A percentile compares a stretch with the other conserved stretches of the same genome.
These are phyloP conservation scores for Cymbopogon flexuosus DNA, from an alignment of 202 grass and related monocot genomes.

Conservation along the genomic window DNA sequence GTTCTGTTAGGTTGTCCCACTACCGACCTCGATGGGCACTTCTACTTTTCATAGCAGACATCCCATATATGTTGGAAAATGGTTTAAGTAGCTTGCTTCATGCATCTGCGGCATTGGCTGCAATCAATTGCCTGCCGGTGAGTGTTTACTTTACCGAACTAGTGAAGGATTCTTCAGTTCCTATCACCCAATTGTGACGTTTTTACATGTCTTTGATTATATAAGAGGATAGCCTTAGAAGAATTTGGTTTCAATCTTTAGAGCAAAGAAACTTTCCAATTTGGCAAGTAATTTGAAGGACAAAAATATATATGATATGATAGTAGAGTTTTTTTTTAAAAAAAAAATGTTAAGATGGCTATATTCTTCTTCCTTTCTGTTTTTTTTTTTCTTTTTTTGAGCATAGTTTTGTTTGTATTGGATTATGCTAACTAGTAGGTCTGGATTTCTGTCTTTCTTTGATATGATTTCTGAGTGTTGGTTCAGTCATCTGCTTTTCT, in stretches of 20 bases:
- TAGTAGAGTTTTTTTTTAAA: neutral
- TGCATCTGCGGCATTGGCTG: constrained; percentile 66
- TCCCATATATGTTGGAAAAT: constrained; percentile 64
- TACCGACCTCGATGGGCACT: constrained; percentile 59
- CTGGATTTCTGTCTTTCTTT: neutral
- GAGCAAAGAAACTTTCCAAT: constrained; percentile 14
- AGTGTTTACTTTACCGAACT: constrained; percentile 18
- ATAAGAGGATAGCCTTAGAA: neutral
- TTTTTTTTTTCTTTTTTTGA: neutral
- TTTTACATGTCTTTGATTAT: neutral
- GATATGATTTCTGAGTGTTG: neutral
- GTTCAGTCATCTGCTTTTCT: neutral
- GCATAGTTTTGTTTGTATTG: neutral
- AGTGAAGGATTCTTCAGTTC: constrained; percentile 6
- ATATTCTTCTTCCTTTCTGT: neutral
- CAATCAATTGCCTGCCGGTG: constrained; percentile 81
- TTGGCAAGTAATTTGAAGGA: neutral
- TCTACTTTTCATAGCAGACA: constrained; percentile 46
- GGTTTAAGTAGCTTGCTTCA: constrained; percentile 53
- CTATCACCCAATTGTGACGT: neutral
- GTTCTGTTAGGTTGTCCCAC: constrained; percentile 56
- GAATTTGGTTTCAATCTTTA: neutral
- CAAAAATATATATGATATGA: neutral
- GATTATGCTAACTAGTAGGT: neutral
- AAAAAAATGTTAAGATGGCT: neutral